phyloP scores from a whole-genome alignment of 257 asterid species.

The Plantago ovata region DNA sequence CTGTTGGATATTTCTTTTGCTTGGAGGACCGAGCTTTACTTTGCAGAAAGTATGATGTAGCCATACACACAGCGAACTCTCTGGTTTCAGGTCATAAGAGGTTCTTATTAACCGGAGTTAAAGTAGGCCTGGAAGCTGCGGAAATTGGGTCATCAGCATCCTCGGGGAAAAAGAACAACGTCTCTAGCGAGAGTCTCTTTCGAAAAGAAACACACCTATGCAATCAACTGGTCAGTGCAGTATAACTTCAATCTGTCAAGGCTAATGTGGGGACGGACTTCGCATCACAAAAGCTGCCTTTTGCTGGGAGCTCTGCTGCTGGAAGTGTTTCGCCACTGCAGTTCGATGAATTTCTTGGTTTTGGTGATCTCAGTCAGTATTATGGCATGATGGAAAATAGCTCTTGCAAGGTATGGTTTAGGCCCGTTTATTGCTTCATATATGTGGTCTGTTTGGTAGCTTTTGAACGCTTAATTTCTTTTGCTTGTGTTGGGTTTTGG shows the following conservation, averaged over 20 bases:
- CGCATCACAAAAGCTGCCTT: constrained; percentile 31
- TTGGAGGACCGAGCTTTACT: constrained; percentile 92
- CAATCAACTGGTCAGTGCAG: constrained; percentile 34
- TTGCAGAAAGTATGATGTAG: constrained; percentile 80
- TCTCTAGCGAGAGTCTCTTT: constrained; percentile 31
- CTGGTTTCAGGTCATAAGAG: constrained; percentile 78
- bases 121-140: constrained; percentile 66
- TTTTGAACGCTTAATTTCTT: too few species aligned
- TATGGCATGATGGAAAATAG: constrained; percentile 46
- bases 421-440: too few species aligned
- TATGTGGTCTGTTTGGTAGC: too few species aligned
- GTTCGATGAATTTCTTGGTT: constrained; percentile 69
- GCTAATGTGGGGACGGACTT: constrained; percentile 25
- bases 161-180: constrained; percentile 31
- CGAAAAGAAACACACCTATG: constrained; percentile 24
- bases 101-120: constrained; percentile 85
- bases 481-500: too few species aligned
- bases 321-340: constrained; percentile 72
- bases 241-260: constrained; percentile 35
- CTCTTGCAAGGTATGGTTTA: constrained; percentile 65
- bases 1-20: constrained; percentile 87
- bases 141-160: constrained; percentile 47
- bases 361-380: constrained; percentile 47
- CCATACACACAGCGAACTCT: constrained; percentile 60
- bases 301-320: constrained; percentile 55